Base-by-base conservation (phyloP, 352 stramenopile species). In the Globisporangium middletonii region DNA sequence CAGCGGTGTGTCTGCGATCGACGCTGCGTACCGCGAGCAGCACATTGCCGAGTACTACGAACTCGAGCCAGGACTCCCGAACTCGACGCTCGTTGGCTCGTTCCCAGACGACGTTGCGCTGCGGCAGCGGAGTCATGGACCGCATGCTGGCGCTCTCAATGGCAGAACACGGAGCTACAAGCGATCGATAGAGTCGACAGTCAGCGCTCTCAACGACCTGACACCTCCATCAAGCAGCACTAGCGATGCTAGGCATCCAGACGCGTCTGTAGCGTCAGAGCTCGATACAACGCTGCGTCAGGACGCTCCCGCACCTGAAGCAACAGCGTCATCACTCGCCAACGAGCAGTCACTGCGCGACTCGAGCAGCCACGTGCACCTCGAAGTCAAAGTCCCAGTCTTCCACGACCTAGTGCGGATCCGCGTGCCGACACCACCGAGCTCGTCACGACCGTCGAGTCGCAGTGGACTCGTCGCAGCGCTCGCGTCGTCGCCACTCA, bases 21-120 rank as follows among this genome's bases (percentile, higher is more conserved):
- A 82, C 35, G 16, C 27, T 19, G 46, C 28, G 5, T 86, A 81
- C 46, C 48, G 55, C 19, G 28, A 46, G 38, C 53, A 68, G 6
- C 71, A 82, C 50, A 47, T 52, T 19, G 49, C 67, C n/a, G 76
- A 86, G 55, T 74, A 72, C 57, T 86, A 86, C 44, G 46, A 74
- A 19, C 61, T 78, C 4, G 43, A 69, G 9, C 60, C 50, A 7
- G 57, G 60, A 12, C 30, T 71, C 2, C 51, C 52, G 19, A 53
- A 50, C 26, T 60, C 67, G 52, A 69, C 55, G 27, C 57, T 77
- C 26, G 5, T 64, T 3, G 76, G 73, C 0, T 86, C 76, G 8
- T 86, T 86, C 37, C 65, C 67, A 16, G 69, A 73, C n/a, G 59
- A 59, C 47, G 23, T 16, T 28, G 53, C n/a, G 0, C 50, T 67